phyloP scores from a whole-genome alignment of 345 rosid species.

The Xanthoceras sorbifolium region DNA sequence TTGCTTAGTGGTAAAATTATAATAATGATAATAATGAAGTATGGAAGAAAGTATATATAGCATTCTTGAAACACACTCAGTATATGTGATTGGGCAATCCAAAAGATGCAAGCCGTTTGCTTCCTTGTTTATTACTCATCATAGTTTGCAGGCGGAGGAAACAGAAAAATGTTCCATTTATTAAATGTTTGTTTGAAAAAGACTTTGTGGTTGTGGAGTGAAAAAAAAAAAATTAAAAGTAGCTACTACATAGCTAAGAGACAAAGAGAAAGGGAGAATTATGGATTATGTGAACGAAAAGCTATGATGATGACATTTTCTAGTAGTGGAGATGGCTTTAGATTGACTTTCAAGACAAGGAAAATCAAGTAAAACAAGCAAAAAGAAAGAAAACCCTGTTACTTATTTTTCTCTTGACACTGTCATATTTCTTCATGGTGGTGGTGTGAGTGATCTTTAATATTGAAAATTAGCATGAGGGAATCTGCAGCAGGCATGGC shows the following conservation, averaged over 20 bases:
- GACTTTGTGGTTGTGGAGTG: background rate
- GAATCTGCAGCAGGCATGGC: conserved; percentile 6
- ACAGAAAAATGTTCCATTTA: background rate
- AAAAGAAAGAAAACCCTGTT: background rate
- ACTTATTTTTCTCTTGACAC: background rate
- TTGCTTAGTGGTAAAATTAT: conserved; percentile 3
- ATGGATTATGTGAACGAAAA: conserved; percentile 3
- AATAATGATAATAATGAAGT: background rate
- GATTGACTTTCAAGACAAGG: conserved; percentile 24
- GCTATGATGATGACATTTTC: conserved; percentile 7
- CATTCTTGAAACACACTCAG: conserved; percentile 20
- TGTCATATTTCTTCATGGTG: background rate
- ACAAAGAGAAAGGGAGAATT: background rate
- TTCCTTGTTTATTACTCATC: conserved; percentile 14
- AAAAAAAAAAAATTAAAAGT: background rate
- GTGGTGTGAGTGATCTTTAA: background rate
- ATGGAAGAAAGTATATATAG: background rate
- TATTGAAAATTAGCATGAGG: background rate
- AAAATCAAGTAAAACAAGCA: conserved; percentile 9
- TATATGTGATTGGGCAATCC: background rate
- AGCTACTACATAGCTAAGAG: background rate
- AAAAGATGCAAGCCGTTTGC: conserved; percentile 12
- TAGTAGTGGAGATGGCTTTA: conserved; percentile 4
- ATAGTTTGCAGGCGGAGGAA: conserved; percentile 15
- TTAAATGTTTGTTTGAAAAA: conserved; percentile 3